A percentile compares a stretch with the other conserved stretches of the same genome.
These are phyloP conservation scores for Elsinoe arachidis DNA, from an alignment of 2,329 filamentous ascomycete species.

Conservation along the genomic window DNA sequence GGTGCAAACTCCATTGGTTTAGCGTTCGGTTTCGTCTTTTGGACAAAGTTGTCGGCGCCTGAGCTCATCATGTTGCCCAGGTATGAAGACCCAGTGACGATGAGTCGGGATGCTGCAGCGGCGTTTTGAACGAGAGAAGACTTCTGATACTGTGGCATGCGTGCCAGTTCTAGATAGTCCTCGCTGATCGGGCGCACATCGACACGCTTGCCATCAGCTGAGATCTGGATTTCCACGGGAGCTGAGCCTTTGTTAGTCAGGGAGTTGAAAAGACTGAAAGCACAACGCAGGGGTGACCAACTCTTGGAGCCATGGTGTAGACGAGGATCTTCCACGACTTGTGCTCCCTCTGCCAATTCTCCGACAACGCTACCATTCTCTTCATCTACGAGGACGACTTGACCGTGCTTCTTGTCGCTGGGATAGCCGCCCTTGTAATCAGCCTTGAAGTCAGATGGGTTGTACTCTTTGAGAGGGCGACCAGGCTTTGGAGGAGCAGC, in stretches of 20 bases:
- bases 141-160: constrained; percentile 86
- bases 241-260: constrained; percentile 41
- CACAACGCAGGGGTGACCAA: constrained; percentile 35
- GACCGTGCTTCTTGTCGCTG: constrained; percentile 45
- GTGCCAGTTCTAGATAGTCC: constrained; percentile 65
- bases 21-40: constrained; percentile 65
- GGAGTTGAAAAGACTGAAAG: constrained; percentile 11
- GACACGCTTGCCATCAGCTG: constrained; percentile 59
- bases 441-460: constrained; percentile 69
- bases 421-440: constrained; percentile 56
- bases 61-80: constrained; percentile 68
- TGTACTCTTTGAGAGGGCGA: constrained; percentile 48
- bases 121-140: constrained; percentile 81
- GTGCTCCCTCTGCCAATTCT: constrained; percentile 73
- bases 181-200: constrained; percentile 58
- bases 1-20: constrained; percentile 85
- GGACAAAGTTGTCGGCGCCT: constrained; percentile 71
- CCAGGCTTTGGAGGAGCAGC: constrained; percentile 50
- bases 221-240: constrained; percentile 71
- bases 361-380: constrained; percentile 94
- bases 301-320: constrained; percentile 86
- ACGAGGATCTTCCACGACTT: constrained; percentile 66
- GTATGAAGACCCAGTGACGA: constrained; percentile 77
- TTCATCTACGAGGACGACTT: constrained; percentile 89
- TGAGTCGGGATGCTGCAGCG: constrained; percentile 76